Base-by-base conservation (phyloP, 805 yeast species). In the Crinitomyces ghanaensis region DNA sequence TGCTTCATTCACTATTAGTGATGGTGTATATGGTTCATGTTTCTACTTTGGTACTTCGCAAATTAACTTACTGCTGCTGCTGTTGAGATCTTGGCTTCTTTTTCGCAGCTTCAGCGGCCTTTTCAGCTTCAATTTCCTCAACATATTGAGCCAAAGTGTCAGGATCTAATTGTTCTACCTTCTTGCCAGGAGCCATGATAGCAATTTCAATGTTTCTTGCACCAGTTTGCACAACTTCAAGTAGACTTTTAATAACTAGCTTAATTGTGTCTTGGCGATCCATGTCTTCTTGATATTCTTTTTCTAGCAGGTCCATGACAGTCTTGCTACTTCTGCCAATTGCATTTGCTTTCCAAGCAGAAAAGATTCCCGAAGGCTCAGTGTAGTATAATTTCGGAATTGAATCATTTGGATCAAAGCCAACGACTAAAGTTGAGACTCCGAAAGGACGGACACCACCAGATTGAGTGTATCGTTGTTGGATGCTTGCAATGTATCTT, bases 401-500 rank as follows among this genome's bases (percentile, higher is more conserved):
- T 15, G 59, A 60, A 59, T 84, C 95, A 50, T 78, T 77, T 35
- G 77, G 77, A 62, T 91, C 97, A 50, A 91, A 91, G 1, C 98
- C 98, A 16, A 94, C 95, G 55, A 91, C 81, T 49, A 91, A 65
- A 19, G 96, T 91, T 33, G 95, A 78, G 47, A 91, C 81, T 38
- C 98, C 98, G 56, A 91, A 91, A 14, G 98, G 98, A 59, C 98
- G 74, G 17, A 91, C 95, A 59, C 98, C 98, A 46, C 98, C 98
- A 32, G 93, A 77, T 60, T 91, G 98, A 4, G 98, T 91, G 61
- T 88, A 91, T 57, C 77, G 73, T 57, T 91, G 98, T 60, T 91
- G 96, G 28, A 88, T 88, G 15, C 96, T 95, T n/a, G 98, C 98
- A 42, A 91, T 83, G 51, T 83, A 83, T 56, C 80, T 79, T 23